Evolutionary conservation across 768 basidiomycete genomes (phyloP).

Genomic region (Boletus speciosus): DNA sequence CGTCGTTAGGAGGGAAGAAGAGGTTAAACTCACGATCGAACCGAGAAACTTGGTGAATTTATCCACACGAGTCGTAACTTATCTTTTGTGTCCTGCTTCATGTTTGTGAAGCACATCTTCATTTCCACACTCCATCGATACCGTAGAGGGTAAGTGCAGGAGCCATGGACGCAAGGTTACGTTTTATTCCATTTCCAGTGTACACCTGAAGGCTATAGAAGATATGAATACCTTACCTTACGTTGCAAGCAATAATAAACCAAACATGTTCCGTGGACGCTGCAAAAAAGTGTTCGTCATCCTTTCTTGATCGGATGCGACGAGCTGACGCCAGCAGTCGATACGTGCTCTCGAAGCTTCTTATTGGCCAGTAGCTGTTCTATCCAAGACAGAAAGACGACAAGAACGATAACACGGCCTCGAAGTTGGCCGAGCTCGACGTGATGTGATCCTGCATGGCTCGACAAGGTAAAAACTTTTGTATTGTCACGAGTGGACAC

Average conservation of each 20-base stretch:
- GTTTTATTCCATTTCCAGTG: constrained; percentile 12
- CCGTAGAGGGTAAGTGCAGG: not conserved
- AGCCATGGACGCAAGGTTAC: not conserved
- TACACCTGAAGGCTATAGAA: constrained; percentile 11
- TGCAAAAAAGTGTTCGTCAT: constrained; percentile 18
- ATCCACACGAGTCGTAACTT: not conserved
- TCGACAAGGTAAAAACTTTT: constrained; percentile 3
- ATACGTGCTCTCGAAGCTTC: constrained; percentile 54
- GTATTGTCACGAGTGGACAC: not conserved
- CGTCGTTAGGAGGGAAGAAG: not conserved
- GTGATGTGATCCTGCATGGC: constrained; percentile 71
- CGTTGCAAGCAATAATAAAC: constrained; percentile 22
- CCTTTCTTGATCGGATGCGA: constrained; percentile 58
- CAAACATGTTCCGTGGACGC: constrained; percentile 11
- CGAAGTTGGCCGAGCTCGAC: constrained; percentile 75
- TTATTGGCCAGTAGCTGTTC: constrained; percentile 53
- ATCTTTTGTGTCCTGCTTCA: not conserved
- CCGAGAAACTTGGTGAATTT: not conserved
- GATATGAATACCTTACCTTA: constrained; percentile 26
- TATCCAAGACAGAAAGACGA: constrained; percentile 92
- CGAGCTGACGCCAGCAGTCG: constrained; percentile 66
- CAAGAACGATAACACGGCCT: constrained; percentile 85
- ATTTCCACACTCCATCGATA: not conserved
- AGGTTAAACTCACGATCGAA: not conserved
- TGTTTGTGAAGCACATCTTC: not conserved